Percentiles rank a stretch among this genome's conserved stretches.
These are phyloP conservation scores for Penicillium herquei DNA, from an alignment of 495 filamentous ascomycete genomes.

Conservation along the genomic window DNA sequence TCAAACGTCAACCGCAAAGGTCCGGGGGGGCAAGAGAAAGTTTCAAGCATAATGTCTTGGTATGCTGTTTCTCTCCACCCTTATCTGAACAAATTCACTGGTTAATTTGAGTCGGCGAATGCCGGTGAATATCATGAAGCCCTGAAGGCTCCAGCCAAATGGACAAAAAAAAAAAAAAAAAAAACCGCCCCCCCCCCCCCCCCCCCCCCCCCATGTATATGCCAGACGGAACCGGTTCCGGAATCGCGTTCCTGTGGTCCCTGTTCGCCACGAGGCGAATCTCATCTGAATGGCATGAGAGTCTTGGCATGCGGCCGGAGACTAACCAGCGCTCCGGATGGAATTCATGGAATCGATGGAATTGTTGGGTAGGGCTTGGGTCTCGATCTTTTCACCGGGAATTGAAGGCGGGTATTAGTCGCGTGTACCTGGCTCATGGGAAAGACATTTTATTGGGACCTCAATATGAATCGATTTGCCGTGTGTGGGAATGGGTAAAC, in stretches of 20 bases:
- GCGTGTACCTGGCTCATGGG: not conserved
- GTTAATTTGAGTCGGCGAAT: constrained; percentile 9
- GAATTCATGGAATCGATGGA: too few relatives aligned
- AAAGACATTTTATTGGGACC: not conserved
- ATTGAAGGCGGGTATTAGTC: not conserved
- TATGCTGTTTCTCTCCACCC: constrained; percentile 9
- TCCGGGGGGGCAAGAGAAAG: not conserved
- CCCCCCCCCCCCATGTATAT: not conserved
- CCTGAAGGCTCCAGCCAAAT: not conserved
- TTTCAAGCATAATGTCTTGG: not conserved
- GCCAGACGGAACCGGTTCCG: not conserved
- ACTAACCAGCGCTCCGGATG: not conserved
- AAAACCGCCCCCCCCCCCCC: not conserved
- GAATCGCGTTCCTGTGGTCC: not conserved
- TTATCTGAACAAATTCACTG: constrained; percentile 10
- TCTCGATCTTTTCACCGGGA: not conserved
- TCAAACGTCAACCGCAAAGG: not conserved
- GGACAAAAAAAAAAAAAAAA: not conserved
- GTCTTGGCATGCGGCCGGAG: constrained; percentile 1
- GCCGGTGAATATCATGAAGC: not conserved
- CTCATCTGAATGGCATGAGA: not conserved
- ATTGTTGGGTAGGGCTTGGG: not conserved
- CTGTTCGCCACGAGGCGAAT: not conserved
- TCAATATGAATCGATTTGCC: too few relatives aligned
- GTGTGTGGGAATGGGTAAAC: too few relatives aligned